A percentile compares a stretch with the other conserved stretches of the same genome.
phyloP scores from a whole-genome alignment of 805 yeast species.

The Kodamaea hsintzibuensis region DNA sequence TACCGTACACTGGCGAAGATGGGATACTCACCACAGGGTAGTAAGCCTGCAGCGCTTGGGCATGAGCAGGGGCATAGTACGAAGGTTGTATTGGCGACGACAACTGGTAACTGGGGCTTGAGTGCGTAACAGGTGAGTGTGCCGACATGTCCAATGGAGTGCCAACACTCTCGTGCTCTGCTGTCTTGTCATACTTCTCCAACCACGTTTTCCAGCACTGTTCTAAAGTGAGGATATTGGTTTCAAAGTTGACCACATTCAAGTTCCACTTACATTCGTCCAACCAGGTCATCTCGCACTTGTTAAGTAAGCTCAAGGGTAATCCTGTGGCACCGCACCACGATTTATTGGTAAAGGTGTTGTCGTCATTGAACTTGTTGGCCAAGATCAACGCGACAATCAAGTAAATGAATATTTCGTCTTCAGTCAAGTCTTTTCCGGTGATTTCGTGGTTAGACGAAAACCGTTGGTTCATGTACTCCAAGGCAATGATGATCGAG shows the following conservation, averaged over 20 bases:
- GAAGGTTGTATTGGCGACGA: constrained; percentile 11
- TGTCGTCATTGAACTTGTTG: constrained; percentile 94
- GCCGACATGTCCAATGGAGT: constrained; percentile 3
- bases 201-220: constrained; percentile 49
- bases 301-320: constrained; percentile 57
- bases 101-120: constrained; percentile 10
- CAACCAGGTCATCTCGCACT: constrained; percentile 72
- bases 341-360: constrained; percentile 90
- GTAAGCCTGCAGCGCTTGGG: constrained; percentile 4
- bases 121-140: background rate
- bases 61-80: constrained; percentile 5
- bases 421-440: constrained; percentile 21
- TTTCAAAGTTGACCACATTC: constrained; percentile 39
- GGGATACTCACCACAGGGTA: constrained; percentile 17
- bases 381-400: constrained; percentile 77
- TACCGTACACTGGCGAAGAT: constrained; percentile 20
- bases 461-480: constrained; percentile 68
- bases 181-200: constrained; percentile 27
- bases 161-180: constrained; percentile 3
- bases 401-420: constrained; percentile 52
- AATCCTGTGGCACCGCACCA: constrained; percentile 97
- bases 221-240: constrained; percentile 41
- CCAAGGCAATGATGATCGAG: constrained; percentile 76
- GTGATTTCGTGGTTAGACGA: constrained; percentile 24
- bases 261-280: constrained; percentile 59